Base-by-base conservation (phyloP, 352 stramenopile genomes). In the Globisporangium heterothallicum region DNA sequence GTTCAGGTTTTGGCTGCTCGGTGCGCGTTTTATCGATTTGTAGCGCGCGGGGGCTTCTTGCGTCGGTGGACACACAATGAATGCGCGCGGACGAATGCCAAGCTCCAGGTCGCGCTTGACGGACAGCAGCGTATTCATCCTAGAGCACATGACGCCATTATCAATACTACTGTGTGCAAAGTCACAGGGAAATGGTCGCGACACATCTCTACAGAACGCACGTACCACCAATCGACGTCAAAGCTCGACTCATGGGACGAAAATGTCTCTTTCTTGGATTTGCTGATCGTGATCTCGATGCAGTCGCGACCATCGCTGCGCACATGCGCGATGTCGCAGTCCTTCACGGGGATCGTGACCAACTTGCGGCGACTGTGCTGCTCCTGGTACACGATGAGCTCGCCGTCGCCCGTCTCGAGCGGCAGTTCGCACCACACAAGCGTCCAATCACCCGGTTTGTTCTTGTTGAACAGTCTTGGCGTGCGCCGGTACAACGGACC, bases 191-290 rank as follows among this genome's bases (percentile, higher is more conserved):
- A n/a, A n/a, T n/a, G n/a, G n/a, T n/a, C n/a, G n/a, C n/a, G n/a
- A n/a, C n/a, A 58, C 4, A 56, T 19, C 16, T 10, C 8, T 22
- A 55, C 54, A 32, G 2, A 12, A 19, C 13, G 26, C 38, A 47
- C 70, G 32, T 62, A 94, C 83, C 84, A 94, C 81, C 81, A 94
- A 63, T 94, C 84, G 12, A 92, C 74, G 44, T 94, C 84, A 40
- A 89, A 84, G 49, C 81, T 94, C 27, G 75, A 88, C 53, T 88
- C 78, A 46, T 89, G 78, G 6, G 84, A 92, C 14, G 81, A 85
- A 47, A 94, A 87, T 1, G 75, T 89, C 52, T 94, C 81, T 50
- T 91, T 92, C 61, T 91, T 92, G 47, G 59, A 62, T 51, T 70
- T 72, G 53, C 50, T 71, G 10, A 79, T 61, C 25, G 68, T 78